Percentiles rank a stretch among this genome's conserved stretches.
Conservation (phyloP, 495 filamentous ascomycete genomes). For the Xylaria curta region DNA sequence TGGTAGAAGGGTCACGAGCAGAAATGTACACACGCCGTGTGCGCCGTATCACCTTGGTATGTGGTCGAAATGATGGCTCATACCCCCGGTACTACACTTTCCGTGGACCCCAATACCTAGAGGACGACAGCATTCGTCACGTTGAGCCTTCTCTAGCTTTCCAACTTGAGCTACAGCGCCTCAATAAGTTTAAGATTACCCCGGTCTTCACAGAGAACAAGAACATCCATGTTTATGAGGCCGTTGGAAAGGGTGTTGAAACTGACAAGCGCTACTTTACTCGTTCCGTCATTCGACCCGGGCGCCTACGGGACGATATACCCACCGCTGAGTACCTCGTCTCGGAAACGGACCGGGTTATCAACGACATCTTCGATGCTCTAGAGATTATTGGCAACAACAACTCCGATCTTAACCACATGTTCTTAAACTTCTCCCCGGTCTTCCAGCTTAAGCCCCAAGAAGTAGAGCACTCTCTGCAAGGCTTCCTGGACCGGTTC, state of each 20-base stretch:
- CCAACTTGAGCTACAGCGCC: conserved; percentile 92
- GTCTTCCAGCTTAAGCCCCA: conserved; percentile 90
- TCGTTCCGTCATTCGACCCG: conserved; percentile 89
- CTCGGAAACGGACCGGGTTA: conserved; percentile 92
- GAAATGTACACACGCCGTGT: conserved; percentile 82
- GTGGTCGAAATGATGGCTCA: conserved; percentile 90
- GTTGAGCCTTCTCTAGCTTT: conserved; percentile 95
- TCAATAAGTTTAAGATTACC: conserved; percentile 96
- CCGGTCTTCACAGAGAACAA: conserved; percentile 98
- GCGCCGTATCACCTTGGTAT: conserved; percentile 93
- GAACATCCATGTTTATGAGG: conserved; percentile 98
- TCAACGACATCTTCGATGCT: conserved; percentile 97
- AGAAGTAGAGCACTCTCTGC: conserved; percentile 93
- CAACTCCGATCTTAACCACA: conserved; percentile 99
- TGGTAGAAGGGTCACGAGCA: conserved; percentile 82
- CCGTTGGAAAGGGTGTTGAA: conserved; percentile 89
- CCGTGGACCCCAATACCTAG: conserved; percentile 85
- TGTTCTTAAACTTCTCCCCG: conserved; percentile 98
- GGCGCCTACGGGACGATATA: conserved; percentile 93
- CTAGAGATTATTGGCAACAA: conserved; percentile 98
- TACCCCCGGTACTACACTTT: conserved; percentile 99
- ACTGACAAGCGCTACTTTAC: conserved; percentile 98
- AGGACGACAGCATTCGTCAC: conserved; percentile 96
- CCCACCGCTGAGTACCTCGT: conserved; percentile 97
- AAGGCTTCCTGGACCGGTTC: conserved; percentile 94